Base-by-base conservation (phyloP, 179 eudicot species). In the Heliamphora pulchella region DNA sequence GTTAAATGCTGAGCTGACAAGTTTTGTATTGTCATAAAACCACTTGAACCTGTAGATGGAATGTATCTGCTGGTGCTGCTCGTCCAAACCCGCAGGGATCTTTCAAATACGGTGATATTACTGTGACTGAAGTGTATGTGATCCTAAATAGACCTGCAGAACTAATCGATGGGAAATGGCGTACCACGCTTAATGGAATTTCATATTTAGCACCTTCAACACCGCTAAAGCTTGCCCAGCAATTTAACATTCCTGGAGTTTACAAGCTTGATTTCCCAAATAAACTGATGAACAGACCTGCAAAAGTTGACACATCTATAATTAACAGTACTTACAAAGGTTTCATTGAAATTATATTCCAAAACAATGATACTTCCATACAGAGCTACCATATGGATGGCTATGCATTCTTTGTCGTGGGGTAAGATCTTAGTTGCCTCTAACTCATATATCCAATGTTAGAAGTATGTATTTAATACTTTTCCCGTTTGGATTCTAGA, bases 11-110 rank as follows among this genome's bases (percentile, higher is more conserved):
- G 65, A 57, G 84, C 84, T 88, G 79, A 82, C 80, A 57, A 22
- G 74, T 76, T 54, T 80, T 66, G 39, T 51, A 31, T 66, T 79
- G 44, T 48, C 82, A 31, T 72, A 72, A 75, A 80, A 72, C 73
- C n/a, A 51, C 64, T 71, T 48, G 76, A 50, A 20, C 82, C 44
- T 84, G 82, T 54, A 96, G 99, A 86, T 90, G 93, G 99, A 96
- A 96, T 83, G 89, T 94, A 68, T 83, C 99, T 75, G 93, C 99
- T 75, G 90, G 98, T 83, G 99, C 92, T 75, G 99, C 99, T 82
- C 97, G 99, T 74, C 99, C 99, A 67, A 96, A 96, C 86, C 99
- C 99, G 18, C 99, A 96, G 77, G 99, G 99, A 65, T 96, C 99
- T 75, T 96, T 96, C 88, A 92, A 84, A 87, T 96, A 96, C 70